phyloP scores from a whole-genome alignment of 1,139 yeast species.

The Magnusiomyces suaveolens region DNA sequence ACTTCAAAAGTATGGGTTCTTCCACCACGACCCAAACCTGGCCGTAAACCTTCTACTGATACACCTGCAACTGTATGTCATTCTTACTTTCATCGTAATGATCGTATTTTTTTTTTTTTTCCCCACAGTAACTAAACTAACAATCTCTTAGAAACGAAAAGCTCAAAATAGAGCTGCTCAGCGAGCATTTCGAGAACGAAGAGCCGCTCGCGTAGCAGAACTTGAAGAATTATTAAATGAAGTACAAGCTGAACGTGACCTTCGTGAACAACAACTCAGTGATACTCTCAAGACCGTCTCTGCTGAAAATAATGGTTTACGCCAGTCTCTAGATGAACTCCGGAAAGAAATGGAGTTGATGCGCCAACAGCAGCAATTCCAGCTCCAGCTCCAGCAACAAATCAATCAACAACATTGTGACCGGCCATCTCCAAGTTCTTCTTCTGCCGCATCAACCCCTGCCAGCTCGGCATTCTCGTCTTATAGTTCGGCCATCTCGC shows the following conservation, averaged over 20 bases:
- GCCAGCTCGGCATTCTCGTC: background rate
- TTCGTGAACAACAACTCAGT: conserved; percentile 33
- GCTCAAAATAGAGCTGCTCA: conserved; percentile 93
- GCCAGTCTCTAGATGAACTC: conserved; percentile 16
- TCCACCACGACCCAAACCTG: conserved; percentile 88
- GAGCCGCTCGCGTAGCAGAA: conserved; percentile 53
- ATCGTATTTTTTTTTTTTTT: too few relatives aligned
- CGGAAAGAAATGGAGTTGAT: conserved; percentile 16
- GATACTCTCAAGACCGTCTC: conserved; percentile 36
- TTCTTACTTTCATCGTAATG: background rate
- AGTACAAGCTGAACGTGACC: conserved; percentile 47
- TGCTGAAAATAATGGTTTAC: conserved; percentile 22
- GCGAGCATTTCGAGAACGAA: conserved; percentile 74
- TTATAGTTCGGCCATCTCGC: background rate
- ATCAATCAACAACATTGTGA: background rate
- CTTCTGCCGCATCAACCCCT: conserved; percentile 3
- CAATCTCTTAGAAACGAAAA: conserved; percentile 31
- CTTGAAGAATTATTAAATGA: conserved; percentile 48
- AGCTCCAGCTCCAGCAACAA: conserved; percentile 3
- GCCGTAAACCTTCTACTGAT: conserved; percentile 73
- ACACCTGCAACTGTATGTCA: conserved; percentile 26
- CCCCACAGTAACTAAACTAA: background rate
- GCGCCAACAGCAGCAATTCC: conserved; percentile 2
- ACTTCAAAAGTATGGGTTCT: conserved; percentile 86
- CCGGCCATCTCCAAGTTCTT: background rate